phyloP scores from a whole-genome alignment of 768 basidiomycete genomes.

The Leccinum truebloodii region DNA sequence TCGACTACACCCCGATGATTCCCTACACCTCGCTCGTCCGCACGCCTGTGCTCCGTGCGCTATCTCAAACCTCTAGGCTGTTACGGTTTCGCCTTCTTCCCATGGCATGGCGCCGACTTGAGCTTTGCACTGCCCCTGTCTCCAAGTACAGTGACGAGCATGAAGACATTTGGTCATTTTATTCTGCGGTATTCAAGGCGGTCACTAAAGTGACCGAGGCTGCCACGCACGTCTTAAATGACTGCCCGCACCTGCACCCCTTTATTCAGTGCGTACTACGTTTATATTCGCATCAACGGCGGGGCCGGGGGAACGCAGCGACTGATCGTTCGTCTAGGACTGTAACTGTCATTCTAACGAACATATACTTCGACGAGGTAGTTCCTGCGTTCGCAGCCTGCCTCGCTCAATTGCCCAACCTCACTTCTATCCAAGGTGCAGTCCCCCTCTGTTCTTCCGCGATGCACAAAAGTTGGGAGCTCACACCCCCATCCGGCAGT shows the following conservation, averaged over 20 bases:
- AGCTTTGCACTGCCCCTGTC: slow-evolving; percentile 5
- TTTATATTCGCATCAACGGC: neutral
- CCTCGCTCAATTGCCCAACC: slow-evolving; percentile 7
- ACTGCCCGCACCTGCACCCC: slow-evolving; percentile 2
- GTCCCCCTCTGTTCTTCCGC: neutral
- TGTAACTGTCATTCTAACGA: neutral
- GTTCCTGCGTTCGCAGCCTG: slow-evolving; percentile 9
- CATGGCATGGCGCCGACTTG: slow-evolving; percentile 15
- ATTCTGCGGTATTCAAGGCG: neutral
- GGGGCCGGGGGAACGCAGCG: neutral
- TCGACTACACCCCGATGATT: neutral
- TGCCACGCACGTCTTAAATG: neutral
- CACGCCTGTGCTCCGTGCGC: slow-evolving; percentile 1
- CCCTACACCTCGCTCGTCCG: neutral
- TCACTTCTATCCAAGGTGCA: slow-evolving; percentile 13
- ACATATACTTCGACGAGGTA: neutral
- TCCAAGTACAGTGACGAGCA: neutral
- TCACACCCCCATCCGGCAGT: neutral
- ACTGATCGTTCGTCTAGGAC: slow-evolving; percentile 1
- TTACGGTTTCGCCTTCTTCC: slow-evolving; percentile 14
- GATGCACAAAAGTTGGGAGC: neutral
- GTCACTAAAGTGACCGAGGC: neutral
- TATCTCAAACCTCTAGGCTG: slow-evolving; percentile 11
- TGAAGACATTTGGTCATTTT: neutral
- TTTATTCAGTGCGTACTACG: slow-evolving; percentile 7